These are phyloP conservation scores for Sicyos edulis DNA, from an alignment of 306 rosid species.

Conservation along the genomic window DNA sequence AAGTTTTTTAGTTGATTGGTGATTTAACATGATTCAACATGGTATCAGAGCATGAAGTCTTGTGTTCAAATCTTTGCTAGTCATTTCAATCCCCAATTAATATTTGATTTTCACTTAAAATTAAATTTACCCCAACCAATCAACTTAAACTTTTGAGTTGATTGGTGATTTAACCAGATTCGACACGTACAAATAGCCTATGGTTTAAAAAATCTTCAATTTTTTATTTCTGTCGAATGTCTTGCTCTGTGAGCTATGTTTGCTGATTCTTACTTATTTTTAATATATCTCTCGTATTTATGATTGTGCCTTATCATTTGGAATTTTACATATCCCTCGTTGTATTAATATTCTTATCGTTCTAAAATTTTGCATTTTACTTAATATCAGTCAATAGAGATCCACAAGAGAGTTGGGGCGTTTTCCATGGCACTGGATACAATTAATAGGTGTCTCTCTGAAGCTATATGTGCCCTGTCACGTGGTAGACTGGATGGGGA, in stretches of 20 bases:
- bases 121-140: too few species aligned
- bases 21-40: too few species aligned
- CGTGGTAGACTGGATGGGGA: conserved; percentile 96
- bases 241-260: background rate
- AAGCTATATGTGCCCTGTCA: conserved; percentile 81
- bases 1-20: too few species aligned
- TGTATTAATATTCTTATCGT: background rate
- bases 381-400: conserved; percentile 69
- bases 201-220: background rate
- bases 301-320: conserved; percentile 14
- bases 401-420: conserved; percentile 89
- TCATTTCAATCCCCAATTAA: too few species aligned
- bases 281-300: background rate
- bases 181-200: background rate
- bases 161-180: too few species aligned
- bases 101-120: too few species aligned
- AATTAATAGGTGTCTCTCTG: conserved; percentile 88
- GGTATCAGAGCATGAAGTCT: too few species aligned
- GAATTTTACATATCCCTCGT: background rate
- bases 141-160: too few species aligned
- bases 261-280: background rate
- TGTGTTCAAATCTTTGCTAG: too few species aligned
- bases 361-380: conserved; percentile 7
- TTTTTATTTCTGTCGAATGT: background rate
- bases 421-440: conserved; percentile 91